Base-by-base conservation (phyloP, 495 filamentous ascomycete species). In the Lineolata rhizophorae region DNA sequence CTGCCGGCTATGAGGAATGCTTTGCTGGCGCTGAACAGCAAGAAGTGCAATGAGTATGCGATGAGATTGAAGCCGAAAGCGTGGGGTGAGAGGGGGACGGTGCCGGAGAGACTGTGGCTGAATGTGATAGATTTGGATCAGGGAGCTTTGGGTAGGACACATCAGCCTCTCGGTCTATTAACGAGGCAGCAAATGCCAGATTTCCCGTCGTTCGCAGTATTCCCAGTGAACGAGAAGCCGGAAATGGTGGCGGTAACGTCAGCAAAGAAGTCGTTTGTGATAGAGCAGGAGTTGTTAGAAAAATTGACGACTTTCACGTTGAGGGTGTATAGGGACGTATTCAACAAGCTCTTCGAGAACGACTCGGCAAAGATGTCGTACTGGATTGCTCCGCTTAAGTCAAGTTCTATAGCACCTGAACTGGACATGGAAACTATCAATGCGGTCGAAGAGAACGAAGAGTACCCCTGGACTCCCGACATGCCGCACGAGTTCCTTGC, bases 1-100 rank as follows among this genome's bases (percentile, higher is more conserved):
- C 54, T 84, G 2, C 84, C 81, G 2, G 65, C 60, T 4, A 93
- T 92, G 81, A 64, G 80, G 27, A 95, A 95, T 51, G 83, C 90
- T 1, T 65, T 67, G n/a, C 55, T 97, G 10, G 83, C 90, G 0
- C 57, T 94, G 27, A 75, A 70, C 35, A 70, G 64, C 17, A 82
- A 78, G 37, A 80, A 76, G 44, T 67, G 60, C 22, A 65, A 65
- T 13, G 55, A 67, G 28, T 97, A 95, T 45, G 49, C 44, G 5
- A 87, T 85, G 76, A 64, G 64, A 8, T 58, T 64, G 22, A 95
- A 95, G 47, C 82, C 87, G 2, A 53, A 56, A 5, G 52, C 83
- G 4, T 97, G 87, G 87, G 49, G 56, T n/a, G 45, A 64, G 2
- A 48, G 53, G 24, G 65, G 58, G 8, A 50, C 51, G 3, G 32